Conservation (phyloP, 2,329 filamentous ascomycete species). For the Ophiostoma sp. region DNA sequence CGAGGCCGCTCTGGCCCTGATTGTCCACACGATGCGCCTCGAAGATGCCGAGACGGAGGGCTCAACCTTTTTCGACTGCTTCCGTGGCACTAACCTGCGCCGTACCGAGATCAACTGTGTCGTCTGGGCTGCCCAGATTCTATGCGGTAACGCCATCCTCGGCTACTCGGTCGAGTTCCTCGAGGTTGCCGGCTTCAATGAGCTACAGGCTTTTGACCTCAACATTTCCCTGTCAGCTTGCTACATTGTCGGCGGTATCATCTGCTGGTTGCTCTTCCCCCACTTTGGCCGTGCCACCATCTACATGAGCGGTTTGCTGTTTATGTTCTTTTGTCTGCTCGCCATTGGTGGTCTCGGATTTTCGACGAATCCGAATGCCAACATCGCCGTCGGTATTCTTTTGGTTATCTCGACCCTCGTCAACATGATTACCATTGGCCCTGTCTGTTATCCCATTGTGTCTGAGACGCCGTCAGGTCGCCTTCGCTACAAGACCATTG, state of each 20-base stretch:
- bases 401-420: constrained; percentile 29
- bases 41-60: constrained; percentile 38
- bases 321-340: constrained; percentile 28
- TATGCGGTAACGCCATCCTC: constrained; percentile 40
- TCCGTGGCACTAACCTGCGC: constrained; percentile 46
- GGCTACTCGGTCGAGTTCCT: constrained; percentile 36
- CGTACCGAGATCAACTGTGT: constrained; percentile 48
- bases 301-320: constrained; percentile 26
- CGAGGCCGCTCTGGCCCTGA: constrained; percentile 41
- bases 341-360: constrained; percentile 32
- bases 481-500: constrained; percentile 39
- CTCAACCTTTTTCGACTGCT: constrained; percentile 50
- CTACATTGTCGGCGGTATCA: constrained; percentile 26
- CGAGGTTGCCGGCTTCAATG: constrained; percentile 35
- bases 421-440: constrained; percentile 42
- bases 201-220: constrained; percentile 37
- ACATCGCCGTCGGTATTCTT: constrained; percentile 24
- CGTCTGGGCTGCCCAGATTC: constrained; percentile 35
- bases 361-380: neutral
- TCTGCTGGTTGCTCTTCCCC: constrained; percentile 28
- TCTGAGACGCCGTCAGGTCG: constrained; percentile 40
- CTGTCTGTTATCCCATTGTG: constrained; percentile 39
- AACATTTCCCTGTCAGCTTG: constrained; percentile 39
- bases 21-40: constrained; percentile 46
- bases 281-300: constrained; percentile 28